Conservation (phyloP, 306 rosid genomes). For the Prinsepia uniflora region DNA sequence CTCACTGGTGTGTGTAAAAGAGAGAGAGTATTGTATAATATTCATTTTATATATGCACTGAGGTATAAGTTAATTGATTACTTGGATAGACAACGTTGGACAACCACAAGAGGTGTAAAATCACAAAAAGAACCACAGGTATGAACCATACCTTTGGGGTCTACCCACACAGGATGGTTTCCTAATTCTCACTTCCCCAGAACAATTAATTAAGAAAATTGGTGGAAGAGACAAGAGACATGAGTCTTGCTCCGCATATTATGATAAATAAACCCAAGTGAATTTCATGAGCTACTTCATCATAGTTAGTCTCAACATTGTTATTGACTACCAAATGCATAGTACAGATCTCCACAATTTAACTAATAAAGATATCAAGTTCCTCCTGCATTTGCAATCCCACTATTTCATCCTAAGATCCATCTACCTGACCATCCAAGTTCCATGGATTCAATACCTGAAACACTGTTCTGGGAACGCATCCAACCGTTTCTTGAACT, state of each 20-base stretch:
- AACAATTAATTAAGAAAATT: neutral
- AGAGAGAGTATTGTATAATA: neutral
- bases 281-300: neutral
- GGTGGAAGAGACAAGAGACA: neutral
- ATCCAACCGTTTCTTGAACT: conserved; percentile 83
- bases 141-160: neutral
- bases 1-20: neutral
- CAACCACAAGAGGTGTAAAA: neutral
- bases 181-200: neutral
- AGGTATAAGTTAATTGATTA: no score
- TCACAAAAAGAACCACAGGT: neutral
- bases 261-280: neutral
- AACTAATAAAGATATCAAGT: neutral
- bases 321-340: neutral
- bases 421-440: neutral
- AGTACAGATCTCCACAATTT: neutral
- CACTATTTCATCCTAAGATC: neutral
- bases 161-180: neutral
- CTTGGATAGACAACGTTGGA: neutral
- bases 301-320: neutral
- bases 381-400: neutral
- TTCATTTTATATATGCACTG: neutral
- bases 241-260: neutral
- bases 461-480: conserved; percentile 82
- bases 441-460: conserved; percentile 42